Evolutionary conservation across 106 monocot genomes (phyloP), one percentile per base, ranked within the genome.

Genomic region (Vanilla planifolia): DNA sequence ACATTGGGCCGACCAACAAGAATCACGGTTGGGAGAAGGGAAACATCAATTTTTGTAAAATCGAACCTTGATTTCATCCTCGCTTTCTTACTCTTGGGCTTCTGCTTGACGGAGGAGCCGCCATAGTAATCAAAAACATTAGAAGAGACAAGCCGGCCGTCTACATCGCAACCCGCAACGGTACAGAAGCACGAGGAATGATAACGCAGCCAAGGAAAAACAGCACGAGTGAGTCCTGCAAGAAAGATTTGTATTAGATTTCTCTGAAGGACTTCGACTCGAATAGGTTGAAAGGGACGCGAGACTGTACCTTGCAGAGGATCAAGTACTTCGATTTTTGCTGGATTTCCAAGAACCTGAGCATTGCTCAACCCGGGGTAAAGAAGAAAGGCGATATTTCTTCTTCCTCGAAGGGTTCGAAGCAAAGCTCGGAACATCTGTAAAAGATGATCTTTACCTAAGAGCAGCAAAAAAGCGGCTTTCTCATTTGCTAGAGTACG

Each of bases 1-100:
- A 99, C 98, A 48, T 99, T 92, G 19, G 98, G 98, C 3, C 98
- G 81, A 53, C 98, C 98, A 33, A 99, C 84, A 26, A 99, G 66
- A 36, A 99, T 88, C 29, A 99, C 85, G 11, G 88, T 92, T 14
- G 98, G 98, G 22, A 99, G 80, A 1, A 78, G 75, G 7, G 75
- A 60, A 5, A 64, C 33, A 29, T 92, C 88, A 5, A 92, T 55
- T 60, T 92, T 88, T 34, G 85, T 92, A 68, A 99, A 99, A 60
- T 99, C 88, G 37, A 99, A 60, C 33, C 24, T 32, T 0, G 78
- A 73, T 33, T 83, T 73, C 69, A 65, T 90, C 66, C 5, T 14
- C 42, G 64, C 16, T 24, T 71, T 74, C 55, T 73, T 68, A 35
- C 33, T 66, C 15, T 71, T 73, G 34, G 57, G 20, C 57, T n/a